Percentiles rank a stretch among this genome's conserved stretches.
phyloP scores from a whole-genome alignment of 108 stramenopile species.

The Schizochytrium sp. region DNA sequence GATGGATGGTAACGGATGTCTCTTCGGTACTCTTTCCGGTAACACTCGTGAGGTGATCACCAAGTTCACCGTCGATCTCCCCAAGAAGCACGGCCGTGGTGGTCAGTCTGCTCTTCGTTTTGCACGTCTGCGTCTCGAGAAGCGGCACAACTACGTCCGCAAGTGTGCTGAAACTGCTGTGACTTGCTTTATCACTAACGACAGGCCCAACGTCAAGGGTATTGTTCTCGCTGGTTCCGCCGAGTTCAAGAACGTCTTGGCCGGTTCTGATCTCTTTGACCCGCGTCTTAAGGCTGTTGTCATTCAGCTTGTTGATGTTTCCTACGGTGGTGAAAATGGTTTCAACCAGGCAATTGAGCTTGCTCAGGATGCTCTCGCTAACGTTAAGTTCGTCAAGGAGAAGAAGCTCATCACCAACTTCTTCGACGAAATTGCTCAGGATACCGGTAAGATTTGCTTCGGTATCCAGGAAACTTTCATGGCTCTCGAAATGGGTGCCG shows the following conservation, averaged over 20 bases:
- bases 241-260: constrained; percentile 96
- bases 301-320: constrained; percentile 96
- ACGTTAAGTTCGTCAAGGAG: constrained; percentile 98
- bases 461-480: constrained; percentile 97
- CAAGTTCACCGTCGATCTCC: constrained; percentile 97
- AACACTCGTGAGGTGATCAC: constrained; percentile 92
- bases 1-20: constrained; percentile 98
- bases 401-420: constrained; percentile 95
- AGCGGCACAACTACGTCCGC: constrained; percentile 98
- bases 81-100: constrained; percentile 98
- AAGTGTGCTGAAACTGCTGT: constrained; percentile 98
- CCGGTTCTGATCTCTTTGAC: constrained; percentile 95
- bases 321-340: constrained; percentile 96
- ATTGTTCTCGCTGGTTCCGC: constrained; percentile 96
- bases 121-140: constrained; percentile 97
- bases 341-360: constrained; percentile 99
- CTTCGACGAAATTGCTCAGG: constrained; percentile 98
- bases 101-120: constrained; percentile 99
- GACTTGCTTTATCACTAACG: constrained; percentile 94
- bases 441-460: constrained; percentile 99
- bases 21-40: constrained; percentile 95
- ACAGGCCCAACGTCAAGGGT: constrained; percentile 94
- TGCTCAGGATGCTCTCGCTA: constrained; percentile 90
- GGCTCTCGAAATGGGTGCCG: constrained; percentile 95
- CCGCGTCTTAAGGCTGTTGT: constrained; percentile 90